phyloP scores from a whole-genome alignment of 306 rosid species.

The Glycine soja region DNA sequence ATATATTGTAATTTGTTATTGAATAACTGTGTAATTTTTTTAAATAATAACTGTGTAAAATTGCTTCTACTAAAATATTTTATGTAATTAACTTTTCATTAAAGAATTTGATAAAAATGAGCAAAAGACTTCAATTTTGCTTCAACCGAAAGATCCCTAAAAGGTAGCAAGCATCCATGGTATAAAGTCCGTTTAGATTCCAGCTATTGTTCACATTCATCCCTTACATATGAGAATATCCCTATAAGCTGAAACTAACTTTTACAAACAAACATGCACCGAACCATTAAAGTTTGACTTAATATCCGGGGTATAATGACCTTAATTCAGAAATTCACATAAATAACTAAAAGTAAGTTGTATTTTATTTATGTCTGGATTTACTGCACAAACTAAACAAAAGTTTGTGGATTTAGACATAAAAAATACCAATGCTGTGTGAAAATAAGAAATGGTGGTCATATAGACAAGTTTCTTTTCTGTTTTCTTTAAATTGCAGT shows the following conservation, averaged over 20 bases:
- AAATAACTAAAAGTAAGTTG: background rate
- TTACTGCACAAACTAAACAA: background rate
- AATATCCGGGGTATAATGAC: background rate
- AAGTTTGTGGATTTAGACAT: background rate
- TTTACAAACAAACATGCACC: background rate
- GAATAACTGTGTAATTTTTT: no score
- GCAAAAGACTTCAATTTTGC: constrained; percentile 4
- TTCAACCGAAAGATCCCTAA: constrained; percentile 4
- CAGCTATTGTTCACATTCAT: background rate
- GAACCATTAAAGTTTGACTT: background rate
- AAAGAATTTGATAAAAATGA: background rate
- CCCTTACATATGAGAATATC: background rate
- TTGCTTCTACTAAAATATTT: no score
- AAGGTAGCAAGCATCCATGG: constrained; percentile 16
- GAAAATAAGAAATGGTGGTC: background rate
- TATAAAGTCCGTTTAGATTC: background rate
- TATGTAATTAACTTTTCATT: background rate
- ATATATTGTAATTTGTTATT: no score
- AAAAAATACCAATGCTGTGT: background rate
- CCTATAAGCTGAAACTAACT: background rate
- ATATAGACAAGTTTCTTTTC: background rate
- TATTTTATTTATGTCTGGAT: background rate
- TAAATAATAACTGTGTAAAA: no score
- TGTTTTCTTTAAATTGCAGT: constrained; percentile 37
- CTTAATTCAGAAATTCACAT: background rate